Conservation (phyloP, 202 grass and related monocot species). For the Sporobolus alterniflorus region DNA sequence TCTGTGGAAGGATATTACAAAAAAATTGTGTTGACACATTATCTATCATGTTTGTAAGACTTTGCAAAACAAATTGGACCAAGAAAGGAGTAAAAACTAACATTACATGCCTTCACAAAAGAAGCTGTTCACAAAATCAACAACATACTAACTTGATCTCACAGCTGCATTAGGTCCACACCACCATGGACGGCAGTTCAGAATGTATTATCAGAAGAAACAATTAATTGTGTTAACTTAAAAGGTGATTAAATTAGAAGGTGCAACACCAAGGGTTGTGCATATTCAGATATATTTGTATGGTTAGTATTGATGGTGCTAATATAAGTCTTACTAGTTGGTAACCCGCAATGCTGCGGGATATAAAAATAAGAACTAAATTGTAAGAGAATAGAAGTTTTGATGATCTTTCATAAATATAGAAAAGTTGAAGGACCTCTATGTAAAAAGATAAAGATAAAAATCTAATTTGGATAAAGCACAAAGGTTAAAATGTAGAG, state of each 20-base stretch:
- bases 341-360: too few species aligned
- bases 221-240: neutral
- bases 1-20: neutral
- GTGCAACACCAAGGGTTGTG: neutral
- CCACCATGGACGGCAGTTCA: neutral
- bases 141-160: neutral
- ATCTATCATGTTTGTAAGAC: neutral
- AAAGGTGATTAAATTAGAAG: neutral
- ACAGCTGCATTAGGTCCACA: neutral
- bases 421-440: too few species aligned
- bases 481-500: too few species aligned
- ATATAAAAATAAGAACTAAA: too few species aligned
- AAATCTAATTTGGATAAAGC: too few species aligned
- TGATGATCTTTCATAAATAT: too few species aligned
- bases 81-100: neutral
- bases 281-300: neutral
- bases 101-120: conserved; percentile 5
- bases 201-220: neutral
- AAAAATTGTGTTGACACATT: neutral
- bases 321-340: too few species aligned
- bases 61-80: neutral
- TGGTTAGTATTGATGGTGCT: too few species aligned
- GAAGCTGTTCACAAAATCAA: conserved; percentile 8
- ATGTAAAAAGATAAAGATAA: too few species aligned
- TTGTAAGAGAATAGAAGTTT: too few species aligned